Evolutionary conservation across 805 yeast species (phyloP).

Genomic region (Zygosaccharomyces pseudorouxii): DNA sequence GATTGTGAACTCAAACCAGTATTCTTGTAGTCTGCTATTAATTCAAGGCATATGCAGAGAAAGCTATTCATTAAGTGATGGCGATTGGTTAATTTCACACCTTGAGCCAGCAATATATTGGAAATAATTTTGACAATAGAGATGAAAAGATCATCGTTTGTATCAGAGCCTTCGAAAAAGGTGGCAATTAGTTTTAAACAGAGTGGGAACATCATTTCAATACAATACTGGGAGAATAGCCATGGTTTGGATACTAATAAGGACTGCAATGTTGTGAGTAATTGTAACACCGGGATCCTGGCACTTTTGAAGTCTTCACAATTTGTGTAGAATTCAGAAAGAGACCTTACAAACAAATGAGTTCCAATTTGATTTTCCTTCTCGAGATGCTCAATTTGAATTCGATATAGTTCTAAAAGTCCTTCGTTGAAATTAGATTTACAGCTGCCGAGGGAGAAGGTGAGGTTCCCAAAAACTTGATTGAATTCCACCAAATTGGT

Average conservation of each 20-base stretch:
- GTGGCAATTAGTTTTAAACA: slow-evolving; percentile 13
- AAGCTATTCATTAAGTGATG: slow-evolving; percentile 58
- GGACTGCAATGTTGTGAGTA: slow-evolving; percentile 37
- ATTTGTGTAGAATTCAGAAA: slow-evolving; percentile 31
- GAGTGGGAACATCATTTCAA: slow-evolving; percentile 50
- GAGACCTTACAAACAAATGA: slow-evolving; percentile 30
- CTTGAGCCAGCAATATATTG: slow-evolving; percentile 57
- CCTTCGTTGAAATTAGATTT: slow-evolving; percentile 8
- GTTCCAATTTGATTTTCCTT: slow-evolving; percentile 23
- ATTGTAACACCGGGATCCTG: slow-evolving; percentile 8
- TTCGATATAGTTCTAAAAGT: slow-evolving; percentile 22
- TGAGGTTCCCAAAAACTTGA: slow-evolving; percentile 14
- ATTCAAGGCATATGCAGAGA: slow-evolving; percentile 48
- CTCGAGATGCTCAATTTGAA: slow-evolving; percentile 16
- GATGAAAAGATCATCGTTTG: slow-evolving; percentile 35
- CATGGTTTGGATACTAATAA: slow-evolving; percentile 49
- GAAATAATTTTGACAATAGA: slow-evolving; percentile 50
- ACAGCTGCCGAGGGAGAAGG: slow-evolving; percentile 12
- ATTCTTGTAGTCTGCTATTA: slow-evolving; percentile 35
- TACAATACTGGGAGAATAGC: slow-evolving; percentile 59
- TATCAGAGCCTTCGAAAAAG: neutral
- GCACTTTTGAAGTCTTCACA: slow-evolving; percentile 11
- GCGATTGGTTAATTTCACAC: slow-evolving; percentile 65
- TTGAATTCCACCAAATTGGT: slow-evolving; percentile 17
- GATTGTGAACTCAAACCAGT: slow-evolving; percentile 31